phyloP scores from a whole-genome alignment of 2,329 filamentous ascomycete genomes.

The Sporothrix luriei region DNA sequence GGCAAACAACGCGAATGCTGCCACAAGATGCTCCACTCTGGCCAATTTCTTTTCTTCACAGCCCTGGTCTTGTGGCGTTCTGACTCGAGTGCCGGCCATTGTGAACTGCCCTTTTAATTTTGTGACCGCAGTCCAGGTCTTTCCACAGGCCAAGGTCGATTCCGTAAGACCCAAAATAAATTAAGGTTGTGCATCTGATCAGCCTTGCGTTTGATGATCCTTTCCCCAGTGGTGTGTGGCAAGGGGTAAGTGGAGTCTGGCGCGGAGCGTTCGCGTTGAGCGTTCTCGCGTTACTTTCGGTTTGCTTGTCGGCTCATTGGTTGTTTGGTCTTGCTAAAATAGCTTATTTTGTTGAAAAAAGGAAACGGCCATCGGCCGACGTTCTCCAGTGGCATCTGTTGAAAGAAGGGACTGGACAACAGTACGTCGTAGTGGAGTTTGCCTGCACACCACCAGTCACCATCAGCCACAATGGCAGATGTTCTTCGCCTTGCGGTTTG shows the following conservation, averaged over 20 bases:
- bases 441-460: too few relatives aligned
- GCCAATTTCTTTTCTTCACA: too few relatives aligned
- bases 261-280: background rate
- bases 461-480: background rate
- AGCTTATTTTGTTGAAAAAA: background rate
- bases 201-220: conserved; percentile 15
- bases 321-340: background rate
- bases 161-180: conserved; percentile 4
- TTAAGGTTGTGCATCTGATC: background rate
- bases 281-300: too few relatives aligned
- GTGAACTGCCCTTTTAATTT: too few relatives aligned
- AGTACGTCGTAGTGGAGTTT: too few relatives aligned
- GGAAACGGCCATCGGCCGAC: background rate
- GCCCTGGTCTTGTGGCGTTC: too few relatives aligned
- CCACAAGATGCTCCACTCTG: too few relatives aligned
- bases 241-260: conserved; percentile 11
- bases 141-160: background rate
- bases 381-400: background rate
- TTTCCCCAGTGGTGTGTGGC: background rate
- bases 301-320: too few relatives aligned
- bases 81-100: too few relatives aligned
- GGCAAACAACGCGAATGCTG: too few relatives aligned
- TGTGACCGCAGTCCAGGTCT: background rate
- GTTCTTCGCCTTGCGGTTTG: background rate
- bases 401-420: background rate